phyloP scores from a whole-genome alignment of 495 filamentous ascomycete genomes.

The Aspergillus sclerotioniger region DNA sequence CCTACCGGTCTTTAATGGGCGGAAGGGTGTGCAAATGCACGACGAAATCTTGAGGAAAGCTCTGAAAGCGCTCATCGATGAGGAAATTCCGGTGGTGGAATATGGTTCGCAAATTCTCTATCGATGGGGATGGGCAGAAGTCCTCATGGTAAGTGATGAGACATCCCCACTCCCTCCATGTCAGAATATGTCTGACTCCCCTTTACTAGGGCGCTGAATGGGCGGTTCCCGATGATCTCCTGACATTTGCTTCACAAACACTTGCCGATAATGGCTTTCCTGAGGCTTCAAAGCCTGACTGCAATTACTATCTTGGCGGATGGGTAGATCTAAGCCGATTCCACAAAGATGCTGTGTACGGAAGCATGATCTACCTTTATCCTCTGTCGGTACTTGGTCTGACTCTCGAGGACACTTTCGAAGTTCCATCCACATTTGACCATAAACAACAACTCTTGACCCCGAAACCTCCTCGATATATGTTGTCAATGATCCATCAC shows the following conservation, averaged over 20 bases:
- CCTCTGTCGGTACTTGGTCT: slow-evolving; percentile 10
- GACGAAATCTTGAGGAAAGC: not conserved
- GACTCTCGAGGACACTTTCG: slow-evolving; percentile 12
- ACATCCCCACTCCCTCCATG: too few relatives aligned
- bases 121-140: not conserved
- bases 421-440: slow-evolving; percentile 13
- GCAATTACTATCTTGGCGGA: not conserved
- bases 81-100: not conserved
- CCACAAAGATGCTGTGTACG: not conserved
- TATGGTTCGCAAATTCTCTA: not conserved
- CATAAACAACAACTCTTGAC: slow-evolving; percentile 6
- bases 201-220: too few relatives aligned
- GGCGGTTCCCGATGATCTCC: too few relatives aligned
- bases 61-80: not conserved
- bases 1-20: too few relatives aligned
- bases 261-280: not conserved
- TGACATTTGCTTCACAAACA: too few relatives aligned
- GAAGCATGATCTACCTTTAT: slow-evolving; percentile 9
- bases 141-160: too few relatives aligned
- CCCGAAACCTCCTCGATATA: slow-evolving; percentile 12
- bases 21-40: not conserved
- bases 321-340: slow-evolving; percentile 9
- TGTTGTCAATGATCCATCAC: slow-evolving; percentile 14
- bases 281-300: not conserved
- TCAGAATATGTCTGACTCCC: too few relatives aligned